Evolutionary conservation across 345 rosid species (phyloP).

Genomic region (Cardamine chenopodiifolia): DNA sequence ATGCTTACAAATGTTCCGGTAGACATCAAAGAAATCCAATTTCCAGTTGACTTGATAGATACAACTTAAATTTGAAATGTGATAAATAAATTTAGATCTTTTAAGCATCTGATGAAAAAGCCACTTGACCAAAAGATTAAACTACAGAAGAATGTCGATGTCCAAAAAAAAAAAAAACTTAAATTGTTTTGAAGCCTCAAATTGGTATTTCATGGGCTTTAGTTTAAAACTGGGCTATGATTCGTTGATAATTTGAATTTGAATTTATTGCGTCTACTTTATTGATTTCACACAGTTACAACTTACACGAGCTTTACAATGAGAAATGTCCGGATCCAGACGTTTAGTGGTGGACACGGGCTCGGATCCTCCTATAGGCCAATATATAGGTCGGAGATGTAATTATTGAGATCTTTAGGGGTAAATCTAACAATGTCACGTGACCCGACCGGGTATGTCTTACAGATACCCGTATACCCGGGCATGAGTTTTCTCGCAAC

Average conservation of each 20-base stretch:
- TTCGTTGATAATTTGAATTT: background rate
- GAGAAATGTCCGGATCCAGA: too few species aligned
- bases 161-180: too few species aligned
- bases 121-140: background rate
- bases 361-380: conserved; percentile 22
- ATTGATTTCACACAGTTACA: background rate
- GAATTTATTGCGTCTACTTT: background rate
- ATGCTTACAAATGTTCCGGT: background rate
- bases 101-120: background rate
- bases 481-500: conserved; percentile 49
- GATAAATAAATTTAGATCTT: background rate
- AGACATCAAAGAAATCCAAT: background rate
- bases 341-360: conserved; percentile 4
- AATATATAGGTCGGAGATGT: conserved; percentile 53
- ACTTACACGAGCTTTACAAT: background rate
- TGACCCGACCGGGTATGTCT: conserved; percentile 38
- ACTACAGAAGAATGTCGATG: background rate
- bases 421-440: conserved; percentile 43
- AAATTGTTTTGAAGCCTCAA: background rate
- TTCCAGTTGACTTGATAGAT: background rate
- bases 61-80: background rate
- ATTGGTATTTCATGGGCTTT: background rate
- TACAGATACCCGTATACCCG: conserved; percentile 49
- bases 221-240: background rate
- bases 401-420: conserved; percentile 66